These are phyloP conservation scores for Ustilago trichophora DNA, from an alignment of 1,284 basidiomycete genomes.

Conservation along the genomic window DNA sequence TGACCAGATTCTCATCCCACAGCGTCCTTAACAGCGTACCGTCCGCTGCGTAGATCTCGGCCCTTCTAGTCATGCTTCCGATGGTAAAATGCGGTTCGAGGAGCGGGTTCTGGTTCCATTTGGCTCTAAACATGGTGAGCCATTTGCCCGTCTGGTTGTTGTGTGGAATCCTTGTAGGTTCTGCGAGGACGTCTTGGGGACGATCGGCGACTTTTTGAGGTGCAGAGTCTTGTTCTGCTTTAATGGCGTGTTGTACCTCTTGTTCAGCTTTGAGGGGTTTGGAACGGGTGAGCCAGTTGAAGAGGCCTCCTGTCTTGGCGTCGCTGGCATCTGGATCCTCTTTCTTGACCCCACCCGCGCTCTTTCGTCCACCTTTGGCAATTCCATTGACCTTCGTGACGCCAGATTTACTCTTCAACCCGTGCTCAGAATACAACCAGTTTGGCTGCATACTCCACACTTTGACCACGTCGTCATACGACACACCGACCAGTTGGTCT, in stretches of 20 bases:
- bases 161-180: constrained; percentile 49
- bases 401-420: constrained; percentile 18
- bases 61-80: constrained; percentile 60
- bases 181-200: constrained; percentile 43
- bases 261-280: constrained; percentile 33
- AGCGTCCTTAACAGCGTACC: constrained; percentile 53
- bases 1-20: constrained; percentile 61
- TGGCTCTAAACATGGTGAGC: constrained; percentile 64
- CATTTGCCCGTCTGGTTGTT: constrained; percentile 66
- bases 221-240: constrained; percentile 11
- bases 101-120: constrained; percentile 55
- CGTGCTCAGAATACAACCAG: constrained; percentile 34
- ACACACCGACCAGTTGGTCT: constrained; percentile 54
- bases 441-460: constrained; percentile 31
- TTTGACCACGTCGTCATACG: constrained; percentile 63
- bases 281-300: constrained; percentile 19
- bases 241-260: constrained; percentile 19
- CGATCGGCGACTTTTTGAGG: background rate
- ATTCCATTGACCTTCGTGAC: constrained; percentile 8
- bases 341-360: constrained; percentile 20
- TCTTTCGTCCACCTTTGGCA: constrained; percentile 1
- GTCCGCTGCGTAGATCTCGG: constrained; percentile 57
- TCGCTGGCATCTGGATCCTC: constrained; percentile 9
- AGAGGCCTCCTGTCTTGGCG: constrained; percentile 2
- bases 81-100: constrained; percentile 60